Evolutionary conservation across 1,284 basidiomycete species (phyloP).

Genomic region (Pascua guehoae): DNA sequence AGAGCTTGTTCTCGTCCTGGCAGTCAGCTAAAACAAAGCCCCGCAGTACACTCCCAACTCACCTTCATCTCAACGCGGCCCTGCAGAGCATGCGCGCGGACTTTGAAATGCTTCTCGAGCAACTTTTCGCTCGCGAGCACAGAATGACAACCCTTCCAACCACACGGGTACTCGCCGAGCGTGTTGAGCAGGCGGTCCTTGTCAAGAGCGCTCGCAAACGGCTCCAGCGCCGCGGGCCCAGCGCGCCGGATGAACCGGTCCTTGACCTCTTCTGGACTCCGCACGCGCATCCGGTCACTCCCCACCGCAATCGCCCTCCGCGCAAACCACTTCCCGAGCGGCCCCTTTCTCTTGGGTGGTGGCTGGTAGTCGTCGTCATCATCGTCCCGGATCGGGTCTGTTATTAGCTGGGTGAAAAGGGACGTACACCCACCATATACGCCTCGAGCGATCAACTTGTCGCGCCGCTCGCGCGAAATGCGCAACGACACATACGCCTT

Average conservation of each 20-base stretch:
- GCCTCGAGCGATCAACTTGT: slow-evolving; percentile 8
- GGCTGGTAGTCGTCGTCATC: background rate
- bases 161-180: slow-evolving; percentile 20
- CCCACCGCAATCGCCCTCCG: background rate
- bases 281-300: slow-evolving; percentile 9
- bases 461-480: slow-evolving; percentile 8
- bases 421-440: slow-evolving; percentile 7
- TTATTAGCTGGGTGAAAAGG: background rate
- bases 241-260: slow-evolving; percentile 27
- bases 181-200: slow-evolving; percentile 27
- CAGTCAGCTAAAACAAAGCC: background rate
- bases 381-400: slow-evolving; percentile 15
- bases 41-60: slow-evolving; percentile 2
- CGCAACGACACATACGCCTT: slow-evolving; percentile 3
- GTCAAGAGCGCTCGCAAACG: slow-evolving; percentile 25
- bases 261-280: slow-evolving; percentile 26
- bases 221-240: slow-evolving; percentile 26
- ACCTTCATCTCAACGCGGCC: slow-evolving; percentile 22
- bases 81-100: slow-evolving; percentile 21
- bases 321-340: background rate
- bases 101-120: slow-evolving; percentile 27
- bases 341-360: background rate
- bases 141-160: slow-evolving; percentile 39
- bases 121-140: slow-evolving; percentile 28
- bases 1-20: background rate